Percentiles rank a stretch among this genome's conserved stretches.
Conservation (phyloP, 225 moss, liverwort and hornwort species). For the Asterella californica region DNA sequence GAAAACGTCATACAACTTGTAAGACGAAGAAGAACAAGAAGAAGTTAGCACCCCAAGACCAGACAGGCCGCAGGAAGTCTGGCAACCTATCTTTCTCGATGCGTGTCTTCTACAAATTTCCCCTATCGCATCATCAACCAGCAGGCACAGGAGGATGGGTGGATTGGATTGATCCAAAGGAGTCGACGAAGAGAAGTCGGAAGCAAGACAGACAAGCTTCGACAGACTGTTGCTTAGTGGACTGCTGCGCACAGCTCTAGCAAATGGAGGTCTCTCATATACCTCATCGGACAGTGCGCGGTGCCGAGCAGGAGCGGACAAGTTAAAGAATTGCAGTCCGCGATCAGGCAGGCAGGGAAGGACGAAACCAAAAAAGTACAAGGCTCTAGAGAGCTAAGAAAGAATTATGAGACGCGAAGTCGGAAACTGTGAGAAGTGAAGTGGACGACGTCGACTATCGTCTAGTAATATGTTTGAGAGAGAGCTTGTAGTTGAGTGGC, state of each 20-base stretch:
- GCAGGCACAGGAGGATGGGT: not conserved
- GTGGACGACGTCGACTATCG: not conserved
- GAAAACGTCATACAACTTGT: not conserved
- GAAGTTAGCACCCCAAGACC: not conserved
- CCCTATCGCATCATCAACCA: not conserved
- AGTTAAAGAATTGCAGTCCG: slow-evolving; percentile 1
- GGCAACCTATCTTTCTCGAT: not conserved
- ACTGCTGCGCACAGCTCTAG: not conserved
- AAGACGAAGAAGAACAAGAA: not conserved
- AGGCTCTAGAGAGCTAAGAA: not conserved
- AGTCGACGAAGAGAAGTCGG: not conserved
- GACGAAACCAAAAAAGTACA: slow-evolving; percentile 2
- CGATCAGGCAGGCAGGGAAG: not conserved
- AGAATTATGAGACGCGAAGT: not conserved
- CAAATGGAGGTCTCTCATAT: not conserved
- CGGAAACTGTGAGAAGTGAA: not conserved
- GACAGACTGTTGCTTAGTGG: not conserved
- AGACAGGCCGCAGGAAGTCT: not conserved
- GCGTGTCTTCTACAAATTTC: not conserved
- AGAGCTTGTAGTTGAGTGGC: not conserved
- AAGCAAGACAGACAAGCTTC: not conserved
- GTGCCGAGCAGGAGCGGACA: slow-evolving; percentile 5
- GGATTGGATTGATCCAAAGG: not conserved
- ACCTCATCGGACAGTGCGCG: not conserved
- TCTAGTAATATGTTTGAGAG: not conserved